Conservation (phyloP, 495 filamentous ascomycete genomes). For the Aspergillus cavernicola region DNA sequence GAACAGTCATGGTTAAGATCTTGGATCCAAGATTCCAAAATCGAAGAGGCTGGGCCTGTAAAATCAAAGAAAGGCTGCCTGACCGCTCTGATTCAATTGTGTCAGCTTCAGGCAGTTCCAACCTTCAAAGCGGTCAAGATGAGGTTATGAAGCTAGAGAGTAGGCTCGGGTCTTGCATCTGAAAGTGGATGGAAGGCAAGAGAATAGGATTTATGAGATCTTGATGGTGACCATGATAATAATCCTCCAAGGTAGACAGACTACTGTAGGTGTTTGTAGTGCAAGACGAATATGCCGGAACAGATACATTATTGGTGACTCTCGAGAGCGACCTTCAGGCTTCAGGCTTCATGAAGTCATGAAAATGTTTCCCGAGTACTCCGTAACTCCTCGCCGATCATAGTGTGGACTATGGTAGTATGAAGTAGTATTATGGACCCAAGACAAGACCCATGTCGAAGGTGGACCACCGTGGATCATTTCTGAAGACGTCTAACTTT, state of each 20-base stretch:
- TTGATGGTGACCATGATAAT: slow-evolving; percentile 9
- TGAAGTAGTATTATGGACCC: too few species aligned
- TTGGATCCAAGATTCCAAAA: neutral
- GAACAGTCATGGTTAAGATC: slow-evolving; percentile 9
- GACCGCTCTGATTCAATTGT: neutral
- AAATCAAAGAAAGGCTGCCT: neutral
- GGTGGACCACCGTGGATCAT: too few species aligned
- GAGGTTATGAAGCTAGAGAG: neutral
- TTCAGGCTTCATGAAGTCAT: too few species aligned
- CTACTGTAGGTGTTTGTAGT: neutral
- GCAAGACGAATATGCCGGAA: neutral
- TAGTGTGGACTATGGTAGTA: too few species aligned
- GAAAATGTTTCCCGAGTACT: too few species aligned
- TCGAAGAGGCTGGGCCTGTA: slow-evolving; percentile 21
- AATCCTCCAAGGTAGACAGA: slow-evolving; percentile 1
- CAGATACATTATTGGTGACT: neutral
- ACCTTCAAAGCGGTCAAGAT: slow-evolving; percentile 24
- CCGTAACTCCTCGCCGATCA: too few species aligned
- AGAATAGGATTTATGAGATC: neutral
- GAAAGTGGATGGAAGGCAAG: neutral
- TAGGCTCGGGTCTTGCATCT: slow-evolving; percentile 4
- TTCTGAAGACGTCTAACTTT: too few species aligned
- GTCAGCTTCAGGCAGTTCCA: slow-evolving; percentile 12
- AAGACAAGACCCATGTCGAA: too few species aligned
- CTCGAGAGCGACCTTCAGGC: too few species aligned